Base-by-base conservation (phyloP, 306 rosid genomes). In the Cucurbita argyrosperma region DNA sequence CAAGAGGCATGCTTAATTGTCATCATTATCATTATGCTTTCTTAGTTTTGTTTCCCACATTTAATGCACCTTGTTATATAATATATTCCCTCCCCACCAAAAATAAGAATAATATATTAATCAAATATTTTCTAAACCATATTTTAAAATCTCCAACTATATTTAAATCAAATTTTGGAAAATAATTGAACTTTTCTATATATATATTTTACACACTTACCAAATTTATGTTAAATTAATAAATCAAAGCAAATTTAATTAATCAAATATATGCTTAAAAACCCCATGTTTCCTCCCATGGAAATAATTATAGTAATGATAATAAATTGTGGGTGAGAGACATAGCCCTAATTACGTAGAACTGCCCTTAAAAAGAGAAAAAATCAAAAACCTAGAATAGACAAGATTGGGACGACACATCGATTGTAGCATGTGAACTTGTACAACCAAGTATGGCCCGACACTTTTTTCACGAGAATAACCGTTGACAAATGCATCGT, bases 1-100 rank as follows among this genome's bases (percentile, higher is more conserved):
- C 7, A 42, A 42, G 7, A 46, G 42, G 74, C 74, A 49, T 69
- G 74, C 74, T 8, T 69, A 69, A 19, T 69, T 69, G 40, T 69
- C 55, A 69, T 69, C 74, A 69, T 69, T 47, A 26, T 49, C 57
- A 69, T 69, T 30, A 49, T 65, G 60, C 8, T 53, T 65, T 76
- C 52, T 68, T 47, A 12, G 57, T 3, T 47, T 68, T 68, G 56
- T 23, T 68, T 68, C 73, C 69, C 51, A 64, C 51, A 43, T 21
- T 60, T 39, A 51, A 13, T 65, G 71, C 53, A 65, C 8, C 37
- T 65, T 40, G 21, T 62, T 63, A 18, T n/a, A 18, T 65, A 43
- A 39, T 49, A 49, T 3, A 49, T 3, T 47, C 40, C 68, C n/a
- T 6, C 9, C 58, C 9, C 23, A 15, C 21, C 4, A 6, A 6